Evolutionary conservation across 148 eudicot genomes (phyloP).

Genomic region (Chenopodium suecicum): DNA sequence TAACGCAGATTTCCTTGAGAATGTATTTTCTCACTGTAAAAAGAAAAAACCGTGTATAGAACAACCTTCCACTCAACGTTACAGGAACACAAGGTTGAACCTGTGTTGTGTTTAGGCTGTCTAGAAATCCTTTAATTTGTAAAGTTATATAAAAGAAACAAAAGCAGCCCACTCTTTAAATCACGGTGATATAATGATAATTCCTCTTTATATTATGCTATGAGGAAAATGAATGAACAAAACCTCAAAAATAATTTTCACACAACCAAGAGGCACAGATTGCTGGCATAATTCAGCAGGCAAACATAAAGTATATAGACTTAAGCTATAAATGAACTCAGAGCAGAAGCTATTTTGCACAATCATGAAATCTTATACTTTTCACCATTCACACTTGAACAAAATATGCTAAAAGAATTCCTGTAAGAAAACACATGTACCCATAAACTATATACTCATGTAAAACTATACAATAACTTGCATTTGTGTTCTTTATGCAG

Average conservation of each 20-base stretch:
- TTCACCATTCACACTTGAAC: background rate
- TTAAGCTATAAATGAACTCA: background rate
- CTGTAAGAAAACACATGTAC: background rate
- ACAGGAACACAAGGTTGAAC: background rate
- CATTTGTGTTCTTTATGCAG: background rate
- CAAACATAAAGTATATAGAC: background rate
- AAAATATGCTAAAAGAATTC: background rate
- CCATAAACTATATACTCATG: background rate
- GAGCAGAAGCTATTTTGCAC: background rate
- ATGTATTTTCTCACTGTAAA: background rate
- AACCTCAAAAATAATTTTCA: background rate
- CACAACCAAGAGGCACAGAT: conserved; percentile 1
- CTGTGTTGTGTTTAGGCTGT: background rate
- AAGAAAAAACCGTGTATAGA: background rate
- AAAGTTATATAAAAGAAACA: background rate
- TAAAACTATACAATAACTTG: conserved; percentile 15
- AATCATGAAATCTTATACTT: background rate
- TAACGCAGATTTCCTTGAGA: background rate
- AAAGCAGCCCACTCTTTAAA: background rate
- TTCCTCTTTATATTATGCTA: background rate
- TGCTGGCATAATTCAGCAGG: background rate
- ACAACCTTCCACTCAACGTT: background rate
- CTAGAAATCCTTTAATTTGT: background rate
- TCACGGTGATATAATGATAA: background rate
- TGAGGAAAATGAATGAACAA: background rate